Base-by-base conservation (phyloP, 306 rosid species). In the Rosa lucieae region DNA sequence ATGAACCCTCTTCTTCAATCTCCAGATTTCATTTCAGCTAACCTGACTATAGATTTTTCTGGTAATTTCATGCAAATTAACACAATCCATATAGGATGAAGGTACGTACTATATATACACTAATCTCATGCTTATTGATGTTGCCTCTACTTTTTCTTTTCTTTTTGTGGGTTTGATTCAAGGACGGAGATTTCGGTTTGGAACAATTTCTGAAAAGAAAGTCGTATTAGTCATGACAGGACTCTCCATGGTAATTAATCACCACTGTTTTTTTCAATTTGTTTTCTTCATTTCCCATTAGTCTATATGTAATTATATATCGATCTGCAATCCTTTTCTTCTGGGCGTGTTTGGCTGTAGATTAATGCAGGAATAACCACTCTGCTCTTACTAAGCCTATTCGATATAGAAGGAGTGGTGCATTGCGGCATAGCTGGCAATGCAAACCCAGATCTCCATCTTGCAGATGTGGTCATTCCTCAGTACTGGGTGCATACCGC, bases 381-480 rank as follows among this genome's bases (percentile, higher is more conserved):
- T 10, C 96, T 87, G 69, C 90, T 91, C 70, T 62, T 91, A 32
- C 10, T 91, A 71, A 89, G 90, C 85, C 63, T 81, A 2, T 91
- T 89, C 84, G 0, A 43, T 0, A 51, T 91, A 58, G 83, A 87
- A 39, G 95, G 95, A 79, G 90, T 91, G 20, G 88, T 89, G 13
- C 93, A 91, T 81, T 87, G 86, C 68, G 96, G 96, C 9, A 89
- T 86, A 42, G 96, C 96, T 21, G 96, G 93, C 23, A 91, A 87
- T 73, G 96, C 91, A 73, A 89, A 87, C 70, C 91, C 96, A 0
- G 68, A 80, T 5, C 81, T 87, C n/a, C 74, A 91, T 77, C 83
- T 89, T 10, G 93, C 90, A 71, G 96, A 91, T 78, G 93, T 89
- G 1, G 77, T 59, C 80, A 84, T 91, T 78, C 90, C 96, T 47